phyloP scores from a whole-genome alignment of 148 eudicot genomes.

The Rhododendron griersonianum region DNA sequence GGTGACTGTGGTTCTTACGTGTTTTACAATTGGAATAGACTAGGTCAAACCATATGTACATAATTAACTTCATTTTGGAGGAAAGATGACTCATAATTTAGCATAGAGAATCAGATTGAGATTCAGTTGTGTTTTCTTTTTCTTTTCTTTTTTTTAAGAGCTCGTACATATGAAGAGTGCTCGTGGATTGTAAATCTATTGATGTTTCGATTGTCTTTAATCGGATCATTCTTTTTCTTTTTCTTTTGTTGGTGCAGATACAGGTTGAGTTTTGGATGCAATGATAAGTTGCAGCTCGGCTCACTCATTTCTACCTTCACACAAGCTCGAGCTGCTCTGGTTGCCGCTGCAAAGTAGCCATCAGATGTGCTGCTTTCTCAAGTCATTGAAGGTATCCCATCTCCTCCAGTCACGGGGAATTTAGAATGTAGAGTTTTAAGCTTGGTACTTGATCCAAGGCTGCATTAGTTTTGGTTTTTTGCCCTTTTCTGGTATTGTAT shows the following conservation, averaged over 20 bases:
- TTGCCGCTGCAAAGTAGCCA: slow-evolving; percentile 76
- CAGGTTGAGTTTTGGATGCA: slow-evolving; percentile 86
- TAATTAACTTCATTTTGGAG: background rate
- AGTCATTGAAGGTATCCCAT: background rate
- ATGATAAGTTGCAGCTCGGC: slow-evolving; percentile 89
- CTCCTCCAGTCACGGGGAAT: background rate
- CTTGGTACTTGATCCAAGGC: background rate
- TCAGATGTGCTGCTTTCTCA: background rate
- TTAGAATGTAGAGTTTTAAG: background rate
- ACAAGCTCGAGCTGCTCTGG: slow-evolving; percentile 74
- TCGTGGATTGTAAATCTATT: background rate
- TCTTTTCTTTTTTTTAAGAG: background rate
- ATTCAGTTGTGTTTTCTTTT: background rate
- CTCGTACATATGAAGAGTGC: background rate
- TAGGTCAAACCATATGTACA: background rate
- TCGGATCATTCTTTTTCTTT: background rate
- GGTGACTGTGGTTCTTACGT: background rate
- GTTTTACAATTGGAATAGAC: background rate
- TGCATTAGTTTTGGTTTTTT: background rate
- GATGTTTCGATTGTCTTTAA: background rate
- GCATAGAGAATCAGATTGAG: background rate
- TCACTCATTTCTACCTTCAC: slow-evolving; percentile 80
- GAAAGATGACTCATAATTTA: background rate
- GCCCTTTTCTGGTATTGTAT: background rate
- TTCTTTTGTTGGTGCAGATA: slow-evolving; percentile 45